phyloP scores from a whole-genome alignment of 139 green algal species.

The Pycnococcus provasolii region DNA sequence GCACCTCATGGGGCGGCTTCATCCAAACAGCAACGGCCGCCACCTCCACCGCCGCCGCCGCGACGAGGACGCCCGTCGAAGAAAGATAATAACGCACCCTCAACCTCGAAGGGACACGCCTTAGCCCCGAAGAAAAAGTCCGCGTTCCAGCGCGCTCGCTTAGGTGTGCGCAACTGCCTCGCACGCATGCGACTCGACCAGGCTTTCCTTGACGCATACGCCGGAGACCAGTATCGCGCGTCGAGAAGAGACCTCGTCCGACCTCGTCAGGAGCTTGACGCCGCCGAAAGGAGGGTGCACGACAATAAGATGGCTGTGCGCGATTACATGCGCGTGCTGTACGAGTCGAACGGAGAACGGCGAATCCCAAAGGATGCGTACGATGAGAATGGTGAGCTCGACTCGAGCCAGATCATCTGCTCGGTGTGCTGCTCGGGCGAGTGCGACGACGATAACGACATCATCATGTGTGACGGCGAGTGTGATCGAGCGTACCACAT shows the following conservation, averaged over 20 bases:
- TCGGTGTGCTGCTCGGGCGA: slow-evolving; percentile 48
- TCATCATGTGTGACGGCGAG: slow-evolving; percentile 79
- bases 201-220: background rate
- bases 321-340: slow-evolving; percentile 1
- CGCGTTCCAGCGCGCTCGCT: background rate
- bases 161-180: background rate
- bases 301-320: background rate
- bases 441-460: slow-evolving; percentile 69
- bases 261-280: background rate
- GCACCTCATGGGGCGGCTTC: no score
- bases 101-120: no score
- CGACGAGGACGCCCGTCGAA: no score
- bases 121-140: no score
- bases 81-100: no score
- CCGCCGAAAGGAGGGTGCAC: background rate
- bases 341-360: background rate
- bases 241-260: background rate
- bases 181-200: background rate
- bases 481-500: slow-evolving; percentile 46
- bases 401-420: slow-evolving; percentile 66
- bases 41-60: no score
- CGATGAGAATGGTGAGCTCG: slow-evolving; percentile 48
- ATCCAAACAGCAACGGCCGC: no score
- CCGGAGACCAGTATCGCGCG: background rate
- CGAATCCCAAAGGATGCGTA: background rate